A percentile compares a stretch with the other conserved stretches of the same genome.
These are phyloP conservation scores for Bruguiera hainesii DNA, from an alignment of 441 rosid species.

Conservation along the genomic window DNA sequence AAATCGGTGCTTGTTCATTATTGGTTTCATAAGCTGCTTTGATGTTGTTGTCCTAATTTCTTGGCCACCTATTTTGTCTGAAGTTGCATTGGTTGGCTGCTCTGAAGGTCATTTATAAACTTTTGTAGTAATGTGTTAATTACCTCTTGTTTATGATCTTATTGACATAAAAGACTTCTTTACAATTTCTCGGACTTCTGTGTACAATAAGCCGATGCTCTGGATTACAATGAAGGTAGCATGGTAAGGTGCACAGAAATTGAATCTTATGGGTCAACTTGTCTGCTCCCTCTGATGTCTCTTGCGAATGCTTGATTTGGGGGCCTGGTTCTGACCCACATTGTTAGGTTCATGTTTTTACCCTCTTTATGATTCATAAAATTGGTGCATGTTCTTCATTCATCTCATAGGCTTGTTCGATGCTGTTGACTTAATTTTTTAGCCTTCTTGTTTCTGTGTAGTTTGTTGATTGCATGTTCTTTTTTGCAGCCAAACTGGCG, in stretches of 20 bases:
- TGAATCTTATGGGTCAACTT: slow-evolving; percentile 7
- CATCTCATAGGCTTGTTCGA: background rate
- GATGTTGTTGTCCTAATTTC: background rate
- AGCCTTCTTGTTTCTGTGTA: background rate
- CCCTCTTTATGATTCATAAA: too few relatives aligned
- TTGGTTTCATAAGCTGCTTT: background rate
- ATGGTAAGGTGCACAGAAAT: slow-evolving; percentile 57
- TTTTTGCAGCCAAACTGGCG: slow-evolving; percentile 52
- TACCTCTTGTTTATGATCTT: too few relatives aligned
- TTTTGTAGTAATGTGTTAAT: too few relatives aligned
- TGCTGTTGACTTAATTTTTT: background rate
- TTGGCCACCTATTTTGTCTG: background rate
- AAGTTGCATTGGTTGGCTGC: background rate
- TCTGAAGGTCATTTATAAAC: too few relatives aligned
- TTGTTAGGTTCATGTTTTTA: too few relatives aligned
- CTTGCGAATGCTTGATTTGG: background rate
- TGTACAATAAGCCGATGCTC: slow-evolving; percentile 73
- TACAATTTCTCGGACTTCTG: background rate
- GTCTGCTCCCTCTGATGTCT: background rate
- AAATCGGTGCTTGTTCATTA: background rate
- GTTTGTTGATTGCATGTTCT: background rate
- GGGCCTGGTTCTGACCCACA: background rate
- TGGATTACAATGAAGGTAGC: slow-evolving; percentile 45
- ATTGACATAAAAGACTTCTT: too few relatives aligned
- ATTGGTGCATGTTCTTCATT: background rate